phyloP scores from a whole-genome alignment of 2,329 filamentous ascomycete genomes.

The Apiospora sp. region DNA sequence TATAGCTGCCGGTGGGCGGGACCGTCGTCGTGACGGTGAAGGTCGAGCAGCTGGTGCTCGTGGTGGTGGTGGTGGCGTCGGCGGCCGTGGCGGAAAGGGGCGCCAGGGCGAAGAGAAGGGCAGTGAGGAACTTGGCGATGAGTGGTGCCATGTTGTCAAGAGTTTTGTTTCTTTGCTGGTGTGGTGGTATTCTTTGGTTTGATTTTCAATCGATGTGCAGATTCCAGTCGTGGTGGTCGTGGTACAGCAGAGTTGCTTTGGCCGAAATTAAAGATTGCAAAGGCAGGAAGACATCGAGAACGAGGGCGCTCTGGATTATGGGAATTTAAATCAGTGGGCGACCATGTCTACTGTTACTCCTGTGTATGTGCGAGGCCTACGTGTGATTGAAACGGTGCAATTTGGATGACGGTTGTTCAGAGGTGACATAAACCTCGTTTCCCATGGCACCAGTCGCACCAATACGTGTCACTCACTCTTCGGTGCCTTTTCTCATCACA shows the following conservation, averaged over 20 bases:
- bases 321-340: not conserved
- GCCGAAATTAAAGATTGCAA: not conserved
- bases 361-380: not conserved
- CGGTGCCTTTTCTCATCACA: not conserved
- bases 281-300: too few species aligned
- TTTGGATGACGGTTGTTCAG: not conserved
- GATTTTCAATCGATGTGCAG: not conserved
- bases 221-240: too few species aligned
- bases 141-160: not conserved
- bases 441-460: not conserved
- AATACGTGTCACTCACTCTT: not conserved
- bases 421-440: slow-evolving; percentile 11
- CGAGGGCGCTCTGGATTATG: not conserved
- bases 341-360: not conserved
- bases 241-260: not conserved
- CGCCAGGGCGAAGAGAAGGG: not conserved
- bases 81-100: slow-evolving; percentile 1
- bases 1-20: not conserved
- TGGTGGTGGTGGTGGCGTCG: not conserved
- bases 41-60: slow-evolving; percentile 3
- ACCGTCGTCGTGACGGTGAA: not conserved
- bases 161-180: not conserved
- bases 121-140: not conserved
- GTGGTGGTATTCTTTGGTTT: not conserved
- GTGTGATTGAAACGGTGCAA: not conserved